Evolutionary conservation across 1,284 basidiomycete genomes (phyloP).

Genomic region (Ceratobasidium sp.): DNA sequence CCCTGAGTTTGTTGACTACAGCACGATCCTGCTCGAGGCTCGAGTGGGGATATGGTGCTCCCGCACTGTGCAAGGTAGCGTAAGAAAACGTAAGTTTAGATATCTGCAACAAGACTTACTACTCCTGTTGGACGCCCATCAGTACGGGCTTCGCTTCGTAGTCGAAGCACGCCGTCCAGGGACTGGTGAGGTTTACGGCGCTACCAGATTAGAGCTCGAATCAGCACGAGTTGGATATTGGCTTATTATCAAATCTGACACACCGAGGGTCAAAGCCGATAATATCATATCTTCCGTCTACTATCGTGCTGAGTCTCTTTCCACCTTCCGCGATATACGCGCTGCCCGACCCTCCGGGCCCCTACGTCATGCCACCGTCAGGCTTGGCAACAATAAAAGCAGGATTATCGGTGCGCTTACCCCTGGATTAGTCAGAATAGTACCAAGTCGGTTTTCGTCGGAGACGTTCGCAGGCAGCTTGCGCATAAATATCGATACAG

Average conservation of each 20-base stretch:
- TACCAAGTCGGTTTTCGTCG: constrained; percentile 9
- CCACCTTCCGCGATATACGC: constrained; percentile 23
- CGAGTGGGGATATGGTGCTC: constrained; percentile 29
- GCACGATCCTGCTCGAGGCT: neutral
- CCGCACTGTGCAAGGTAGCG: neutral
- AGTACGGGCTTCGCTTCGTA: constrained; percentile 14
- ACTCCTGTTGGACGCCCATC: neutral
- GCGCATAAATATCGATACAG: constrained; percentile 35
- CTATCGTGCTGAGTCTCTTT: constrained; percentile 43
- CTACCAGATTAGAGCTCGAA: neutral
- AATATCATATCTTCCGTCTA: constrained; percentile 50
- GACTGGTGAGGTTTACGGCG: constrained; percentile 37
- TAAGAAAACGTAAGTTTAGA: neutral
- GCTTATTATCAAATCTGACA: constrained; percentile 41
- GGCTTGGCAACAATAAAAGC: neutral
- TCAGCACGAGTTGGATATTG: neutral
- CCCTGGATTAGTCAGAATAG: constrained; percentile 21
- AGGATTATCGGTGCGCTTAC: neutral
- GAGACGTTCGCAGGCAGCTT: constrained; percentile 4
- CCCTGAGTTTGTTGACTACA: neutral
- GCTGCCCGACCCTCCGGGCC: constrained; percentile 51
- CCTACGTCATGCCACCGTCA: neutral
- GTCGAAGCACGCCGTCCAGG: constrained; percentile 32
- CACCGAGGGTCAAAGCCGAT: constrained; percentile 44
- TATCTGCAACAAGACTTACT: neutral